Conservation (phyloP, 345 rosid species). For the Eutrema japonicum region DNA sequence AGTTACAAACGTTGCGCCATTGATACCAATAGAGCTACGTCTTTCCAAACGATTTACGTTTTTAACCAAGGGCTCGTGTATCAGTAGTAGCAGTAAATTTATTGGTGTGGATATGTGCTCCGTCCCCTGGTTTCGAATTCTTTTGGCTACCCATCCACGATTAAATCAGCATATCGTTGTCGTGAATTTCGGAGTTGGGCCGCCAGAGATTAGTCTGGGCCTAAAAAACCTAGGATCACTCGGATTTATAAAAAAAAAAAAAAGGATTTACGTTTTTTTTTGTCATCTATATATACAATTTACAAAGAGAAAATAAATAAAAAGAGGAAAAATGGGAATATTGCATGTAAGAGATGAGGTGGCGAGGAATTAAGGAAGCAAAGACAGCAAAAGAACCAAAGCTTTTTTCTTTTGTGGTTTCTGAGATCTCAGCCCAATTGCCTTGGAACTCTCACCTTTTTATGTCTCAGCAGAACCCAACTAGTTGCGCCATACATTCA, state of each 20-base stretch:
- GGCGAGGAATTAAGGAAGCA: constrained; percentile 42
- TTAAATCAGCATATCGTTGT: too few species aligned
- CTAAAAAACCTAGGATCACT: too few species aligned
- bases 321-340: constrained; percentile 20
- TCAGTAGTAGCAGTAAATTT: too few species aligned
- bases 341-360: constrained; percentile 46
- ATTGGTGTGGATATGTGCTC: too few species aligned
- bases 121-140: too few species aligned
- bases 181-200: too few species aligned
- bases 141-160: too few species aligned
- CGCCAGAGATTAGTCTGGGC: too few species aligned
- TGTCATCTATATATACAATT: not conserved
- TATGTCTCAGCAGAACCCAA: constrained; percentile 35
- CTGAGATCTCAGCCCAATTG: constrained; percentile 44
- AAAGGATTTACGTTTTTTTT: not conserved
- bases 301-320: not conserved
- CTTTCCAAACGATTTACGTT: not conserved
- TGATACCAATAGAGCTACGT: too few species aligned
- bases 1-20: too few species aligned
- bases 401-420: constrained; percentile 39
- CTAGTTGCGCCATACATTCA: constrained; percentile 43
- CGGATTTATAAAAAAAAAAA: too few species aligned
- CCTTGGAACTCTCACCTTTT: constrained; percentile 47
- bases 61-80: not conserved
- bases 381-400: constrained; percentile 43